Evolutionary conservation across 805 yeast species (phyloP).

Genomic region (Candida koratica): DNA sequence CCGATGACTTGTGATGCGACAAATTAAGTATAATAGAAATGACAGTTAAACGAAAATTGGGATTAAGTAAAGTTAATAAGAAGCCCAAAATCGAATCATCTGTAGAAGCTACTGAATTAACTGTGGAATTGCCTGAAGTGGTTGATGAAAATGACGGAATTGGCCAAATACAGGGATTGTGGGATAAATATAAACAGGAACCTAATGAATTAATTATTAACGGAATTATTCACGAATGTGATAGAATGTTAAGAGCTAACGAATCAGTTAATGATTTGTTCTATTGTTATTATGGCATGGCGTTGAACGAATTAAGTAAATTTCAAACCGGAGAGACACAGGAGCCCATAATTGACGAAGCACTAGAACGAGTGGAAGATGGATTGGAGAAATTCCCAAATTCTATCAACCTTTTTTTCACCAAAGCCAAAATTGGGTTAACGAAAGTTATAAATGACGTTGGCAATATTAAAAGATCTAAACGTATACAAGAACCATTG

Average conservation of each 20-base stretch:
- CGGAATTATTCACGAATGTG: slow-evolving; percentile 92
- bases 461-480: slow-evolving; percentile 46
- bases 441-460: slow-evolving; percentile 45
- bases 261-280: slow-evolving; percentile 14
- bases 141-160: slow-evolving; percentile 75
- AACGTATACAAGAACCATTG: slow-evolving; percentile 32
- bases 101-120: slow-evolving; percentile 19
- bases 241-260: slow-evolving; percentile 58
- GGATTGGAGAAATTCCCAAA: slow-evolving; percentile 54
- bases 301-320: slow-evolving; percentile 60
- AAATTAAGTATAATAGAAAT: slow-evolving; percentile 16
- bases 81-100: slow-evolving; percentile 18
- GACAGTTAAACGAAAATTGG: slow-evolving; percentile 29
- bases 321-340: slow-evolving; percentile 40
- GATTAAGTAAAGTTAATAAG: slow-evolving; percentile 43
- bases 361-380: slow-evolving; percentile 60
- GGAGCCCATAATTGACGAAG: slow-evolving; percentile 50
- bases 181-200: slow-evolving; percentile 52
- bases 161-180: slow-evolving; percentile 70
- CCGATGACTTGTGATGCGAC: slow-evolving; percentile 1
- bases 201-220: slow-evolving; percentile 62
- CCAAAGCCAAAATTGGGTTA: slow-evolving; percentile 52
- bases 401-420: slow-evolving; percentile 45
- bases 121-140: slow-evolving; percentile 65
- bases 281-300: slow-evolving; percentile 57